Conservation (phyloP, 1,284 basidiomycete species). For the Boletus coffeatus region DNA sequence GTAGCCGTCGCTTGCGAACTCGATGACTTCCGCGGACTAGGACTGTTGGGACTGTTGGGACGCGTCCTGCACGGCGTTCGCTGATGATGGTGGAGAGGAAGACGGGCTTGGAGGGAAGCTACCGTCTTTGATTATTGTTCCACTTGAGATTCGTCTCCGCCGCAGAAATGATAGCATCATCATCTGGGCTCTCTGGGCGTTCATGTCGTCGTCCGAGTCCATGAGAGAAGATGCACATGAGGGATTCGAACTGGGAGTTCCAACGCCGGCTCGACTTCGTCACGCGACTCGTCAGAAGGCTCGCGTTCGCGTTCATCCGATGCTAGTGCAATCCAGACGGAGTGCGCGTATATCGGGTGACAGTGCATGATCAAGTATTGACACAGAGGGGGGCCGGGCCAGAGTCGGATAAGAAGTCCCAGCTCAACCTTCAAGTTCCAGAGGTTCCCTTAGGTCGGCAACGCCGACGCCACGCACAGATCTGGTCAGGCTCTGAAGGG, state of each 20-base stretch:
- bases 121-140: slow-evolving; percentile 4
- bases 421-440: slow-evolving; percentile 61
- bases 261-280: too few relatives aligned
- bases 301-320: too few relatives aligned
- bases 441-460: slow-evolving; percentile 77
- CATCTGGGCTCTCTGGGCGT: too few relatives aligned
- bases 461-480: slow-evolving; percentile 78
- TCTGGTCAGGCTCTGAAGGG: slow-evolving; percentile 72
- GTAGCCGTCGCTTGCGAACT: slow-evolving; percentile 35
- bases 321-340: slow-evolving; percentile 23
- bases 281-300: too few relatives aligned
- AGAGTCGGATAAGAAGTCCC: slow-evolving; percentile 74
- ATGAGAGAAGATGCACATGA: too few relatives aligned
- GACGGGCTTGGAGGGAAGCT: slow-evolving; percentile 25
- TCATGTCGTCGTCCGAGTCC: too few relatives aligned
- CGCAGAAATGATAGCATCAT: too few relatives aligned
- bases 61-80: slow-evolving; percentile 18
- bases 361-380: slow-evolving; percentile 65
- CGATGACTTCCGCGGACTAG: slow-evolving; percentile 29
- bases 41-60: slow-evolving; percentile 6
- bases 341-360: slow-evolving; percentile 39
- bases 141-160: too few relatives aligned
- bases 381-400: slow-evolving; percentile 58
- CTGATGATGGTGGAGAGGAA: slow-evolving; percentile 21
- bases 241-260: too few relatives aligned